Conservation (phyloP, 2,329 filamentous ascomycete species). For the Colletotrichum sp. region DNA sequence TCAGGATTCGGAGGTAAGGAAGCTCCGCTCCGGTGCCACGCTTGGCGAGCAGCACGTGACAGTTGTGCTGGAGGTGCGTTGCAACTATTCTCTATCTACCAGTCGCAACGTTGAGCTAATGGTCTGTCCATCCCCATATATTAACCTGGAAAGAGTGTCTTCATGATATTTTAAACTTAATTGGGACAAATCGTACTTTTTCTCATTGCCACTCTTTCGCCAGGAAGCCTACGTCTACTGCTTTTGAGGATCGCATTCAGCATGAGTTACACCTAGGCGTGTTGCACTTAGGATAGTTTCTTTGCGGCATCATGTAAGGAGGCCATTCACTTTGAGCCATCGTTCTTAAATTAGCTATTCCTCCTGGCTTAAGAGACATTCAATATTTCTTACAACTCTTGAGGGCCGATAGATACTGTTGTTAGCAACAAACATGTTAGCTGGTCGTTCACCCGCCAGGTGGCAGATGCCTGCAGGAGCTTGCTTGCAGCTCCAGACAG, state of each 20-base stretch:
- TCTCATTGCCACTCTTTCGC: background rate
- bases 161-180: fast-evolving
- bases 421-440: background rate
- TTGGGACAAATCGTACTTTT: background rate
- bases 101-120: background rate
- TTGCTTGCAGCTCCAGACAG: fast-evolving
- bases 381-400: background rate
- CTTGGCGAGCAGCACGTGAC: background rate
- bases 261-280: background rate
- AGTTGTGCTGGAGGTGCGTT: background rate
- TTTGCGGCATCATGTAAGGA: background rate
- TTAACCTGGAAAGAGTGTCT: background rate
- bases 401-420: background rate
- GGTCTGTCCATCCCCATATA: fast-evolving
- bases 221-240: background rate
- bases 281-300: background rate
- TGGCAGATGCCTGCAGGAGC: background rate
- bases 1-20: background rate
- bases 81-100: background rate
- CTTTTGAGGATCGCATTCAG: background rate
- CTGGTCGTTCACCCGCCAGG: background rate
- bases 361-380: background rate
- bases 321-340: background rate
- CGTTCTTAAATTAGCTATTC: background rate
- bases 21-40: background rate